Conservation (phyloP, 768 basidiomycete genomes). For the Trametes maxima region DNA sequence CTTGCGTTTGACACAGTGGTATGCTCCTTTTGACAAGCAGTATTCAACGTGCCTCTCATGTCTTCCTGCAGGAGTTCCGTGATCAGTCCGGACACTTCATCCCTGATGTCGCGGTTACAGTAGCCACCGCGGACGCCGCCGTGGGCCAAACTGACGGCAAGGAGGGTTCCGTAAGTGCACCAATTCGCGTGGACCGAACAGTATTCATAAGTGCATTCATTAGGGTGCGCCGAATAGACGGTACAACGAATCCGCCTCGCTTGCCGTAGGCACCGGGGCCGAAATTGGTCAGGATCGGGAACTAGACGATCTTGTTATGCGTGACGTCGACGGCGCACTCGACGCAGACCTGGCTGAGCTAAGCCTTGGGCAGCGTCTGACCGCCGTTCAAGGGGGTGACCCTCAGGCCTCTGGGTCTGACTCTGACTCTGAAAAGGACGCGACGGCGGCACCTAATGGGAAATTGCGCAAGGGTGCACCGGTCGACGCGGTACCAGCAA, state of each 20-base stretch:
- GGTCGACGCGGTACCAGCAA: constrained; percentile 61
- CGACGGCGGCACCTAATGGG: constrained; percentile 29
- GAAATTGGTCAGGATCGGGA: constrained; percentile 61
- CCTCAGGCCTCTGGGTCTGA: constrained; percentile 41
- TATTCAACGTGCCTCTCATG: neutral
- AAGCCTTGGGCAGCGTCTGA: constrained; percentile 87
- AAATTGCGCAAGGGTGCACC: constrained; percentile 33
- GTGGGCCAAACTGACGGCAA: constrained; percentile 30
- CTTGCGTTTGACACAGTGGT: constrained; percentile 65
- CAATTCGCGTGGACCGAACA: neutral
- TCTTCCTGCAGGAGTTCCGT: constrained; percentile 50
- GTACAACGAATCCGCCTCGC: constrained; percentile 62
- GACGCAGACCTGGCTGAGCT: constrained; percentile 89
- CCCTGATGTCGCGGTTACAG: constrained; percentile 40
- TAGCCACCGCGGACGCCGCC: constrained; percentile 39
- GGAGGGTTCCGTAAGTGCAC: constrained; percentile 15
- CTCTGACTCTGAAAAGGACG: constrained; percentile 53
- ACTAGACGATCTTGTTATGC: constrained; percentile 50
- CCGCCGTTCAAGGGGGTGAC: constrained; percentile 59
- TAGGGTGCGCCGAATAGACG: constrained; percentile 59
- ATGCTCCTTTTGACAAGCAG: constrained; percentile 30
- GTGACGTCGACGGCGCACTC: constrained; percentile 65
- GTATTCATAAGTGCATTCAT: neutral
- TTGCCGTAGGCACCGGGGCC: constrained; percentile 68
- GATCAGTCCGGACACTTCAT: constrained; percentile 57